phyloP scores from a whole-genome alignment of 352 stramenopile species.

The Phytophthora quininea region DNA sequence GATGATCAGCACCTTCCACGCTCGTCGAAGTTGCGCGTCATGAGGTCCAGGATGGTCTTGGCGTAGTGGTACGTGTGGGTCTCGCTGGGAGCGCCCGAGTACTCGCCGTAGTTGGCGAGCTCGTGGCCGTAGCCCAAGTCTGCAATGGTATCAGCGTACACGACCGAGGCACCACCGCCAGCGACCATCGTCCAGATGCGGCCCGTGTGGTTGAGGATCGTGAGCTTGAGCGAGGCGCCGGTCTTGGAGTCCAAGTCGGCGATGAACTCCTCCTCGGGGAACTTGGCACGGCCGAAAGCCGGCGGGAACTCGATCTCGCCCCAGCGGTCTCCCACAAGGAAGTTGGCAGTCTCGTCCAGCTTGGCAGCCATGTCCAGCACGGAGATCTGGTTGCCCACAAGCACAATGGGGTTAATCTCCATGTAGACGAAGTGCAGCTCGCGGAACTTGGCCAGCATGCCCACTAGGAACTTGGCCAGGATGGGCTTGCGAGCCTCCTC shows the following conservation, averaged over 20 bases:
- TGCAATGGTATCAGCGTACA: conserved; percentile 98
- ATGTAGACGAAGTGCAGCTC: conserved; percentile 98
- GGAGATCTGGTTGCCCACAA: conserved; percentile 91
- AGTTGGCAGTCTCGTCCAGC: conserved; percentile 96
- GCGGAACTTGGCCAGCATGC: conserved; percentile 93
- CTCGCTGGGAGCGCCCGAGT: conserved; percentile 95
- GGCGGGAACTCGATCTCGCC: conserved; percentile 95
- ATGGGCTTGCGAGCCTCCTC: conserved; percentile 76
- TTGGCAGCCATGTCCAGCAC: conserved; percentile 97
- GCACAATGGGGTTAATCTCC: conserved; percentile 98
- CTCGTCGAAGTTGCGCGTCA: conserved; percentile 93
- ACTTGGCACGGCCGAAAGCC: conserved; percentile 95
- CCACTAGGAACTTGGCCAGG: conserved; percentile 90
- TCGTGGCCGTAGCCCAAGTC: conserved; percentile 94
- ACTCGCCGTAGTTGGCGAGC: conserved; percentile 98
- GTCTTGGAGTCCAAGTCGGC: conserved; percentile 95
- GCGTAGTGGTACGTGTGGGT: conserved; percentile 98
- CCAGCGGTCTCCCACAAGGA: conserved; percentile 94
- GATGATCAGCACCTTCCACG: conserved; percentile 96
- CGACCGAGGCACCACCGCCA: conserved; percentile 94
- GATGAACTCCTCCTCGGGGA: conserved; percentile 96
- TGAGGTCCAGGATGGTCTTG: conserved; percentile 95
- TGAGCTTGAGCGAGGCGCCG: conserved; percentile 96
- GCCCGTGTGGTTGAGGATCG: conserved; percentile 95
- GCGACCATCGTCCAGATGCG: conserved; percentile 98